phyloP scores from a whole-genome alignment of 2,329 filamentous ascomycete genomes.

The Colletotrichum spaethianum region DNA sequence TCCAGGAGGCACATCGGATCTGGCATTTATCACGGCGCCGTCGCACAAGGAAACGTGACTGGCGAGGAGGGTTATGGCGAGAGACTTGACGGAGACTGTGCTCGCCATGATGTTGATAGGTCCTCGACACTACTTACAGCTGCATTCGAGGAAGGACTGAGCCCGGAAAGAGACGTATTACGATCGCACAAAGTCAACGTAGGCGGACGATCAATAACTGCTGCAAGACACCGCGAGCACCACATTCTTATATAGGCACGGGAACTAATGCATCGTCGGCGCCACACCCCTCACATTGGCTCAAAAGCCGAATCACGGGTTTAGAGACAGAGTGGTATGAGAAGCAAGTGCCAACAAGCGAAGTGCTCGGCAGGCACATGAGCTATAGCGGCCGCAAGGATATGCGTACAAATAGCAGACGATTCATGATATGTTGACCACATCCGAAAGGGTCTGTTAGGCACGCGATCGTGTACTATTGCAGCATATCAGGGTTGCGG shows the following conservation, averaged over 20 bases:
- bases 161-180: neutral
- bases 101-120: constrained; percentile 5
- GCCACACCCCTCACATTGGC: neutral
- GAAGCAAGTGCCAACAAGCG: constrained; percentile 22
- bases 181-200: neutral
- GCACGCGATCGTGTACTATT: constrained; percentile 22
- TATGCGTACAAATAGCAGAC: neutral
- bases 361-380: constrained; percentile 16
- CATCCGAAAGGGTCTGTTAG: neutral
- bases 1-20: constrained; percentile 35
- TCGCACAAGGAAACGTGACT: constrained; percentile 23
- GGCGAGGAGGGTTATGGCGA: constrained; percentile 31
- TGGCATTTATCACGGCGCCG: constrained; percentile 25
- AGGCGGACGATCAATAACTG: neutral
- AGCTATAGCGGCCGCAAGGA: constrained; percentile 9
- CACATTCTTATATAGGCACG: constrained; percentile 6
- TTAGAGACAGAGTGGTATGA: constrained; percentile 4
- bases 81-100: constrained; percentile 21
- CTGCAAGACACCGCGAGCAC: neutral
- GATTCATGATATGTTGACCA: neutral
- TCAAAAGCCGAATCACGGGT: neutral
- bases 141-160: neutral
- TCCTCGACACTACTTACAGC: neutral
- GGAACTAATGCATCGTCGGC: neutral
- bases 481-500: constrained; percentile 30